phyloP scores from a whole-genome alignment of 2,329 filamentous ascomycete genomes.

The Colletotrichum tanaceti region DNA sequence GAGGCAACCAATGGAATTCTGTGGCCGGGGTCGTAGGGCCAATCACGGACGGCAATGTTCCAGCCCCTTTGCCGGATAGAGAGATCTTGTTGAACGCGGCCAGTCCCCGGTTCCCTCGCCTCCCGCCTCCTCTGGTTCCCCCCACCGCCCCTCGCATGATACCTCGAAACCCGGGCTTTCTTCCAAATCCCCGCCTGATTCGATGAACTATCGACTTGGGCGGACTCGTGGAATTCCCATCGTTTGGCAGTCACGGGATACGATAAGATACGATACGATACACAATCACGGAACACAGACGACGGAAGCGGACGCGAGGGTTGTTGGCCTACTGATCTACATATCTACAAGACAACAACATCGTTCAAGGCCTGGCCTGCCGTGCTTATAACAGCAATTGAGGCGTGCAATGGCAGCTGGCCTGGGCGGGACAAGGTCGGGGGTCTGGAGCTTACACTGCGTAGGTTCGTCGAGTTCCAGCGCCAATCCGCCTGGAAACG shows the following conservation, averaged over 20 bases:
- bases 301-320: background rate
- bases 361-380: background rate
- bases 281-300: background rate
- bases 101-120: conserved; percentile 20
- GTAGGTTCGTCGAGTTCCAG: conserved; percentile 36
- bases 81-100: conserved; percentile 30
- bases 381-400: conserved; percentile 13
- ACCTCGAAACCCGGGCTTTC: conserved; percentile 10
- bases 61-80: conserved; percentile 35
- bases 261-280: background rate
- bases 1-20: conserved; percentile 36
- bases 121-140: conserved; percentile 10
- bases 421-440: conserved; percentile 26
- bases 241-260: background rate
- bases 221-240: conserved; percentile 23
- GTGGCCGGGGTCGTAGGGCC: conserved; percentile 8
- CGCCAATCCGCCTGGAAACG: conserved; percentile 24
- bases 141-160: conserved; percentile 19
- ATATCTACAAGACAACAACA: conserved; percentile 12
- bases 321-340: conserved; percentile 24
- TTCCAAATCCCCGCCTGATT: conserved; percentile 19
- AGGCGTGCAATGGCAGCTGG: conserved; percentile 22
- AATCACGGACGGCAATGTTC: conserved; percentile 27
- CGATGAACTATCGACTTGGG: conserved; percentile 26
- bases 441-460: conserved; percentile 21